Conservation (phyloP, 176 grass and related monocot genomes). For the Musa troglodytarum region DNA sequence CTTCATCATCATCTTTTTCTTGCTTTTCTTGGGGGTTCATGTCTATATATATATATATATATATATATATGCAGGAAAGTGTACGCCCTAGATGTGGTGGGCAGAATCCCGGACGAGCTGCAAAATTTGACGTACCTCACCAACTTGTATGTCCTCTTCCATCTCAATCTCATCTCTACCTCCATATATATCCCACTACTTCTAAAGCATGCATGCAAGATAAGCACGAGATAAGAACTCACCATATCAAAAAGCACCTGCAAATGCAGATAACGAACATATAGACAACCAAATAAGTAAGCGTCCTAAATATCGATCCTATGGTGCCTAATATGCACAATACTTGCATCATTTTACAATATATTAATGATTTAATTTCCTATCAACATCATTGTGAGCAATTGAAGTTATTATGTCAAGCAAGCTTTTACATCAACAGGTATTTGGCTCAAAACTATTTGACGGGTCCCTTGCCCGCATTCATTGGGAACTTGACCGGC, state of each 20-base stretch:
- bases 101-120: background rate
- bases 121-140: background rate
- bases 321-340: too few species aligned
- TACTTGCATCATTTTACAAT: too few species aligned
- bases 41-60: background rate
- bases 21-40: background rate
- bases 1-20: too few species aligned
- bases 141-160: background rate
- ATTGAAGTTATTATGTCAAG: too few species aligned
- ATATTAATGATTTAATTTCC: background rate
- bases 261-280: too few species aligned
- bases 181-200: background rate
- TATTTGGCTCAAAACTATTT: slow-evolving; percentile 46
- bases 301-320: too few species aligned
- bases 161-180: background rate
- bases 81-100: background rate
- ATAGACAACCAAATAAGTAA: too few species aligned
- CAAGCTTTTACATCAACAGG: slow-evolving; percentile 26
- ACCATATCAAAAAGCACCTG: background rate
- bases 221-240: background rate
- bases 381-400: too few species aligned
- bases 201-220: background rate
- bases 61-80: background rate
- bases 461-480: slow-evolving; percentile 61
- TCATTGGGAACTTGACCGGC: slow-evolving; percentile 46